A percentile compares a stretch with the other conserved stretches of the same genome.
Conservation (phyloP, 129 eudicot species). For the Silybum marianum region DNA sequence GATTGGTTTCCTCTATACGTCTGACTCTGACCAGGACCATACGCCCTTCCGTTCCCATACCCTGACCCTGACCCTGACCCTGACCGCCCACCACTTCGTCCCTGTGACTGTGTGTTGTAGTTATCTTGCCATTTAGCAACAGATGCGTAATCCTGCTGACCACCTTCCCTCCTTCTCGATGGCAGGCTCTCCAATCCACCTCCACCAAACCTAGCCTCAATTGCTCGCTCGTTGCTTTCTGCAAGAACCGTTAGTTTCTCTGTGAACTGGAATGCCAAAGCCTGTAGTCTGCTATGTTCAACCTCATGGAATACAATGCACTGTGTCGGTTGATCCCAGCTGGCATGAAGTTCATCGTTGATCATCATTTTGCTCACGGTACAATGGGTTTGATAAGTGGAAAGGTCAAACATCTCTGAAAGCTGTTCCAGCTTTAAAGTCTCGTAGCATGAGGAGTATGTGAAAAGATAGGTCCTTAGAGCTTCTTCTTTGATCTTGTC, state of each 20-base stretch:
- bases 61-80: slow-evolving; percentile 42
- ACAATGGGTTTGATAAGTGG: slow-evolving; percentile 61
- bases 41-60: slow-evolving; percentile 42
- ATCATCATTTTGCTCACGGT: slow-evolving; percentile 87
- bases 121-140: slow-evolving; percentile 77
- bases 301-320: slow-evolving; percentile 89
- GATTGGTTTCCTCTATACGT: slow-evolving; percentile 51
- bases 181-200: slow-evolving; percentile 70
- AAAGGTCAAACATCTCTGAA: slow-evolving; percentile 78
- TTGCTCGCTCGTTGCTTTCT: slow-evolving; percentile 76
- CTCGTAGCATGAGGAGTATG: slow-evolving; percentile 57
- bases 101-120: slow-evolving; percentile 49
- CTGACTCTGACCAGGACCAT: slow-evolving; percentile 42
- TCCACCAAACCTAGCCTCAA: slow-evolving; percentile 67
- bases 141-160: slow-evolving; percentile 63
- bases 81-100: slow-evolving; percentile 53
- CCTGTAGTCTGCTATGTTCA: slow-evolving; percentile 70
- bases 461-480: slow-evolving; percentile 75
- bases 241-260: slow-evolving; percentile 81
- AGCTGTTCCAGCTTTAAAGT: slow-evolving; percentile 75
- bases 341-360: slow-evolving; percentile 81
- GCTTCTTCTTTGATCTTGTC: slow-evolving; percentile 90
- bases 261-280: slow-evolving; percentile 75
- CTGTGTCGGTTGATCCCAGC: slow-evolving; percentile 82
- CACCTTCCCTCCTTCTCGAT: slow-evolving; percentile 63